phyloP scores from a whole-genome alignment of 1,139 yeast species.

The Geotrichum aggregatum region DNA sequence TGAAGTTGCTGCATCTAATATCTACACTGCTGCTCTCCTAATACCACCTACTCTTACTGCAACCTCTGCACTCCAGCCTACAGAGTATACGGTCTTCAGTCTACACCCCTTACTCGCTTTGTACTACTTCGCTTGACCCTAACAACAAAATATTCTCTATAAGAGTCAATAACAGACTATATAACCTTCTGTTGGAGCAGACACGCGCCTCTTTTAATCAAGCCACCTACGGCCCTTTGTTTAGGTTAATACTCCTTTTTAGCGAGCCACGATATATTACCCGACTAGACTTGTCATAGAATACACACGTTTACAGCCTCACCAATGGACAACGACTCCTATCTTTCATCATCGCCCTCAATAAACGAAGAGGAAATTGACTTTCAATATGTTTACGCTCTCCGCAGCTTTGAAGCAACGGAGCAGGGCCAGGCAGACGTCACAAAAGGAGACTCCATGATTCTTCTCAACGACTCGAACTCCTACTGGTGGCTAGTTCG shows the following conservation, averaged over 20 bases:
- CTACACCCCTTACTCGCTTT: too few relatives aligned
- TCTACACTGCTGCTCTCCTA: not conserved
- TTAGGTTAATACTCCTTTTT: too few relatives aligned
- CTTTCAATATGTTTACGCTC: constrained; percentile 79
- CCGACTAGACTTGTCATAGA: too few relatives aligned
- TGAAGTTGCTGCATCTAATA: not conserved
- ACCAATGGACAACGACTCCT: constrained; percentile 28
- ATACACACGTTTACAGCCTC: not conserved
- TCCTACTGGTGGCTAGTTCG: constrained; percentile 95
- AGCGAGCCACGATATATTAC: too few relatives aligned
- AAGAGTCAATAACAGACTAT: too few relatives aligned
- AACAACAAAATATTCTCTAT: not conserved
- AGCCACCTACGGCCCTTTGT: too few relatives aligned
- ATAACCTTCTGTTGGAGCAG: too few relatives aligned
- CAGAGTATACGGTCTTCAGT: too few relatives aligned
- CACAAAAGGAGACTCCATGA: constrained; percentile 75
- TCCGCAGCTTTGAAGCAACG: constrained; percentile 84
- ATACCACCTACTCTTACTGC: not conserved
- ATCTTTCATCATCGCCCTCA: constrained; percentile 51
- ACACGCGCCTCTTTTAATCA: too few relatives aligned
- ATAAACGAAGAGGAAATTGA: constrained; percentile 58
- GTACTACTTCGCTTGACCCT: too few relatives aligned
- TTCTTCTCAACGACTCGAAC: constrained; percentile 79
- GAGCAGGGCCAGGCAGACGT: constrained; percentile 90
- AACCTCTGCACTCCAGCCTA: too few relatives aligned